phyloP scores from a whole-genome alignment of 257 asterid species.

The Solanum corneliomulleri region DNA sequence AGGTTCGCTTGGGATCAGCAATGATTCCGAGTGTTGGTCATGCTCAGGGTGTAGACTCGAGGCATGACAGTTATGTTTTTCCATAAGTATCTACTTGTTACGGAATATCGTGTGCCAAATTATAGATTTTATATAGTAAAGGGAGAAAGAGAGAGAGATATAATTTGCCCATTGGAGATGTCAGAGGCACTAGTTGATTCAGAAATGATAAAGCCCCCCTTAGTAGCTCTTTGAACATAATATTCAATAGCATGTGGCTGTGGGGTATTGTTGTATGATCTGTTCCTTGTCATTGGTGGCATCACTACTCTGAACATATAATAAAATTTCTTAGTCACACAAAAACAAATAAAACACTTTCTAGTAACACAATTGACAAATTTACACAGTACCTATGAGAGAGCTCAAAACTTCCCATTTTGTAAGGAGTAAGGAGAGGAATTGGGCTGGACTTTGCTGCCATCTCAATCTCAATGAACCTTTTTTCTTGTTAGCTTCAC shows the following conservation, averaged over 20 bases:
- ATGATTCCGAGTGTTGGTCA: no score
- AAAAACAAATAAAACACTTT: no score
- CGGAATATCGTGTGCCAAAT: no score
- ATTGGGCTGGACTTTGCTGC: neutral
- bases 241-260: neutral
- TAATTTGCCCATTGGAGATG: neutral
- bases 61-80: no score
- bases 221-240: neutral
- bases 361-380: neutral
- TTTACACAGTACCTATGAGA: neutral
- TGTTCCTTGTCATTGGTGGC: neutral
- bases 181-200: neutral
- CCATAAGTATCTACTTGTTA: no score
- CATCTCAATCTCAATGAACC: neutral
- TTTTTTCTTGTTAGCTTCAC: neutral
- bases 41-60: no score
- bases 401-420: neutral
- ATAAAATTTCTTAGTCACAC: neutral
- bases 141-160: no score
- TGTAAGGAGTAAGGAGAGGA: neutral
- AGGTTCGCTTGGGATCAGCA: no score
- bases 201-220: neutral
- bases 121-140: no score
- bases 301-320: neutral
- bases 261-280: neutral